Conservation (phyloP, 1,284 basidiomycete genomes). For the Leccinum subspadiceum region DNA sequence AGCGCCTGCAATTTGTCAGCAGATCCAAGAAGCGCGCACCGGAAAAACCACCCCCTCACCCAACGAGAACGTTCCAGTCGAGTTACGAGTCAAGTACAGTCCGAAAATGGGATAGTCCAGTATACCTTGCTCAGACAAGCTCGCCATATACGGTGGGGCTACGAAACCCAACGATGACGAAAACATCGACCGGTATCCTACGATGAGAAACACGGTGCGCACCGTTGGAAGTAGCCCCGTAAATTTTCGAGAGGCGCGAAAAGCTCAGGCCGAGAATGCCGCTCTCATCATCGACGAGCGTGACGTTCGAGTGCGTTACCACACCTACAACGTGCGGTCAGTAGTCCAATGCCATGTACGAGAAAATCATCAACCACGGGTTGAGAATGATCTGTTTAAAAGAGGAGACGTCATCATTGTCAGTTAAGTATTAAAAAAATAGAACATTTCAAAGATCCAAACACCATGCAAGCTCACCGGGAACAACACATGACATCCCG, state of each 20-base stretch:
- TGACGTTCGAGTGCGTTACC: slow-evolving; percentile 60
- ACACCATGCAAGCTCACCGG: not conserved
- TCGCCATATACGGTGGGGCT: slow-evolving; percentile 68
- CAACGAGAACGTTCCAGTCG: slow-evolving; percentile 59
- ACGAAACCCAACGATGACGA: slow-evolving; percentile 3
- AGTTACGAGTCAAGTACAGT: slow-evolving; percentile 57
- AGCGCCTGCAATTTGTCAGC: slow-evolving; percentile 47
- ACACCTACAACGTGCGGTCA: slow-evolving; percentile 41
- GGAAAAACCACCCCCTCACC: slow-evolving; percentile 40
- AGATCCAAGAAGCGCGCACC: not conserved
- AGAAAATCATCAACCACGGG: slow-evolving; percentile 79
- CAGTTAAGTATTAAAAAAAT: not conserved
- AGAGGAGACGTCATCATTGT: not conserved
- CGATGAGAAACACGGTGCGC: slow-evolving; percentile 20
- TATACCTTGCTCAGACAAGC: slow-evolving; percentile 57
- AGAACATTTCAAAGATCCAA: not conserved
- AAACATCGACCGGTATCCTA: not conserved
- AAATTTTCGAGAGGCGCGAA: slow-evolving; percentile 64
- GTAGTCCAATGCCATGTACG: slow-evolving; percentile 21
- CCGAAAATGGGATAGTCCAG: slow-evolving; percentile 75
- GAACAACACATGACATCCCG: no score
- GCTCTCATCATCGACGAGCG: slow-evolving; percentile 59
- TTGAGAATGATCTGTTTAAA: slow-evolving; percentile 63
- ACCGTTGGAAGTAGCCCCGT: slow-evolving; percentile 50
- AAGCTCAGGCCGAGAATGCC: slow-evolving; percentile 76